Conservation (phyloP, 2,329 filamentous ascomycete species). For the Macroventuria anomochaeta region DNA sequence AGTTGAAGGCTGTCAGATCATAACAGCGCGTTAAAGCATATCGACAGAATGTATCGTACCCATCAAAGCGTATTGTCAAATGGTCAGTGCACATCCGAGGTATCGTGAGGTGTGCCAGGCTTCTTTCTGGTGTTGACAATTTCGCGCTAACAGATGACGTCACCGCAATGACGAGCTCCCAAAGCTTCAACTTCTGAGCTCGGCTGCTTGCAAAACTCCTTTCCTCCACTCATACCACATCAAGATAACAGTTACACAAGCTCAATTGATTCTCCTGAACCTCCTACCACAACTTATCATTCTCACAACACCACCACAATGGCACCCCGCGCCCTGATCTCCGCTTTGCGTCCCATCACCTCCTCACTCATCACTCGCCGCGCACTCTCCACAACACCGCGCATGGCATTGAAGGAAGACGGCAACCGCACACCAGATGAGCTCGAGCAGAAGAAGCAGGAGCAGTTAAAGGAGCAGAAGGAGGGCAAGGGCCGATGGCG, state of each 20-base stretch:
- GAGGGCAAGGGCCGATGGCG: conserved; percentile 53
- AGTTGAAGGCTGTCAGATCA: too few species aligned
- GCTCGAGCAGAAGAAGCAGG: conserved; percentile 53
- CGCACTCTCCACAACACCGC: conserved; percentile 41
- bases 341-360: conserved; percentile 18
- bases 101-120: conserved; percentile 1
- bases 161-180: conserved; percentile 9
- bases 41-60: neutral
- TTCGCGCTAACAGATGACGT: conserved; percentile 7
- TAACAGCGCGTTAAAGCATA: too few species aligned
- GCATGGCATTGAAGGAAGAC: conserved; percentile 51
- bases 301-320: conserved; percentile 14
- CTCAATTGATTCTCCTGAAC: neutral
- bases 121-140: conserved; percentile 1
- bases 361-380: conserved; percentile 24
- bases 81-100: neutral
- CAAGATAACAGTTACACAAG: neutral
- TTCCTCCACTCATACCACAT: neutral
- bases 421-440: conserved; percentile 48
- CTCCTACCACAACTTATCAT: neutral
- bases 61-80: neutral
- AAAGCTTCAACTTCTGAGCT: conserved; percentile 1
- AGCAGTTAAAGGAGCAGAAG: conserved; percentile 53
- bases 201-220: neutral
- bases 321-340: conserved; percentile 24